Evolutionary conservation across 441 rosid species (phyloP).

Genomic region (Breynia disticha): DNA sequence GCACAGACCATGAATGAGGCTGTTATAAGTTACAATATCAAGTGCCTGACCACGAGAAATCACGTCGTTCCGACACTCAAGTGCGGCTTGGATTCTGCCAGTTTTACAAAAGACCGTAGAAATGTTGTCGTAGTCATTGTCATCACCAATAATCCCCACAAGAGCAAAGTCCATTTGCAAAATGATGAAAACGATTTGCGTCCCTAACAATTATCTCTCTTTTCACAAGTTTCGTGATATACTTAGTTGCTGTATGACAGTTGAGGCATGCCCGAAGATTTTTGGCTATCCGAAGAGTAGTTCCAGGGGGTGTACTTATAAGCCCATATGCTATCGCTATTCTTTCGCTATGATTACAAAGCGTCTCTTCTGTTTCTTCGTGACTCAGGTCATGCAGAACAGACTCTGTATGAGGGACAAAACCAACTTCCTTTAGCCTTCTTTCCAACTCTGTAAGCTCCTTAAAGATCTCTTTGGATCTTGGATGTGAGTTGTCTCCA

Average conservation of each 20-base stretch:
- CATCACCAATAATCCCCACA: constrained; percentile 63
- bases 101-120: constrained; percentile 31
- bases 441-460: constrained; percentile 45
- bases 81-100: constrained; percentile 52
- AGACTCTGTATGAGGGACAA: constrained; percentile 41
- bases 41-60: constrained; percentile 56
- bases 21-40: constrained; percentile 71
- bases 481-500: constrained; percentile 61
- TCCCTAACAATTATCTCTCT: constrained; percentile 71
- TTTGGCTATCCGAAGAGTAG: constrained; percentile 51
- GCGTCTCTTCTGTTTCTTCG: constrained; percentile 57
- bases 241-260: constrained; percentile 64
- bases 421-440: constrained; percentile 53
- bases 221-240: constrained; percentile 47
- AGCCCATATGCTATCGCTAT: constrained; percentile 67
- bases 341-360: constrained; percentile 72
- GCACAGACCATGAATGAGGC: constrained; percentile 70
- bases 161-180: constrained; percentile 54
- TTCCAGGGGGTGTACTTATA: constrained; percentile 53
- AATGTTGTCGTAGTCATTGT: background rate
- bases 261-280: constrained; percentile 65
- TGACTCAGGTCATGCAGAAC: constrained; percentile 50
- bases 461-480: constrained; percentile 39
- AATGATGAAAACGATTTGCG: constrained; percentile 68
- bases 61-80: constrained; percentile 63